Base-by-base conservation (phyloP, 2,329 filamentous ascomycete species). In the Coniella lustricola region DNA sequence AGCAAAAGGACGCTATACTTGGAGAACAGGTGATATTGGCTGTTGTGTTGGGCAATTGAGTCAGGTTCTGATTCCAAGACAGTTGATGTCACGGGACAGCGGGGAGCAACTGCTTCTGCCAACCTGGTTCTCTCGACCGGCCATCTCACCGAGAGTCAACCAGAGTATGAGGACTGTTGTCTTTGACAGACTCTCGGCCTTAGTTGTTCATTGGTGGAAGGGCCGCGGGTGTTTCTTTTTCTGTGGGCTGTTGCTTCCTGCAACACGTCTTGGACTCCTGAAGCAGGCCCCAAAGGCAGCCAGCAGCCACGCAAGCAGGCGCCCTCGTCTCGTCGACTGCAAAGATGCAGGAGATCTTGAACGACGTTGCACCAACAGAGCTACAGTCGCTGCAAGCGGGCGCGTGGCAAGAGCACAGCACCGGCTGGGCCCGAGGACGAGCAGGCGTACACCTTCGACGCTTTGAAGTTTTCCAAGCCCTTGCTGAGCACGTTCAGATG, bases 371-470 rank as follows among this genome's bases (percentile, higher is more conserved):
- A 40, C 44, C 16, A 18, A 18, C 9, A n/a, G 4, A 31, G 22
- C 14, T 7, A 29, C 32, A 16, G 22, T 31, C 25, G 32, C 25
- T 16, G 14, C 10, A 12, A 16, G 43, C 25, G 34, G 25, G 35
- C 14, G 10, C 18, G 4, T 32, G 22, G 18, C 17, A 25, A 32
- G 34, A 38, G 35, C 36, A 46, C 44, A 13, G 25, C 42, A 42
- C 50, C 50, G 47, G 50, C 47, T 50, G 46, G 31, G 43, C 38
- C 50, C 46, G 50, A 44, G 41, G 7, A 38, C 18, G 42, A 44
- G 46, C 35, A 44, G 40, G 32, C 25, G 16, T 43, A 38, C 39
- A 39, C 46, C 46, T 40, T n/a, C n/a, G n/a, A n/a, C n/a, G n/a
- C n/a, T n/a, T n/a, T n/a, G n/a, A n/a, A n/a, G n/a, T n/a, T n/a